Evolutionary conservation across 345 rosid species (phyloP), one percentile per base, ranked within the genome.

Genomic region (Physaria fendleri): DNA sequence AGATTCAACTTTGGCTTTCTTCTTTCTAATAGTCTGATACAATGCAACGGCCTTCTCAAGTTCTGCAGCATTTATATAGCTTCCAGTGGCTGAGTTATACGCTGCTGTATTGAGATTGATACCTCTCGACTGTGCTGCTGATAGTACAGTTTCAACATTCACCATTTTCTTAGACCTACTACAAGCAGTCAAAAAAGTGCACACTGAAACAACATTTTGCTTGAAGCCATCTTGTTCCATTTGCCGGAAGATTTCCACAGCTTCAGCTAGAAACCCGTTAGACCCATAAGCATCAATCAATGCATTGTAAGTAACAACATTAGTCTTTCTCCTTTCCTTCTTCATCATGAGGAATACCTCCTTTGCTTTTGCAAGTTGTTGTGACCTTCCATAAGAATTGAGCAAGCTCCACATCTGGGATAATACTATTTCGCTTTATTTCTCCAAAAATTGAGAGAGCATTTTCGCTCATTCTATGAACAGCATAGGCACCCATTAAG

Each of bases 241-340:
- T 76, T 76, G 85, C 55, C 87, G 76, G 57, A 91, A 76, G 18
- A 88, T 64, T 55, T 69, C 78, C 52, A 88, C 92, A 59, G 98
- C 96, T 79, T 91, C 82, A 23, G 76, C 74, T 34, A 91, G 59
- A 73, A 84, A 65, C 42, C 96, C 92, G 62, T 78, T 85, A 37
- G 98, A 88, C 52, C 95, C 96, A 76, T 83, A 84, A 30, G 98
- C 96, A 81, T 91, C 92, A 72, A 91, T 81, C 27, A 91, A 66
- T 2, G 98, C 96, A 70, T 88, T 91, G 75, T 79, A 91, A 49
- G 77, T 81, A 52, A 84, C 84, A 68, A 85, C 59, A 71, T 84
- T 88, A 52, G 98, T 92, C 72, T 81, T 88, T 74, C 62, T 59
- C 57, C 78, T 85, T 33, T 78, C 69, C 58, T 69, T 76, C 77